Evolutionary conservation across 148 eudicot genomes (phyloP).

Genomic region (Fagopyrum tataricum): DNA sequence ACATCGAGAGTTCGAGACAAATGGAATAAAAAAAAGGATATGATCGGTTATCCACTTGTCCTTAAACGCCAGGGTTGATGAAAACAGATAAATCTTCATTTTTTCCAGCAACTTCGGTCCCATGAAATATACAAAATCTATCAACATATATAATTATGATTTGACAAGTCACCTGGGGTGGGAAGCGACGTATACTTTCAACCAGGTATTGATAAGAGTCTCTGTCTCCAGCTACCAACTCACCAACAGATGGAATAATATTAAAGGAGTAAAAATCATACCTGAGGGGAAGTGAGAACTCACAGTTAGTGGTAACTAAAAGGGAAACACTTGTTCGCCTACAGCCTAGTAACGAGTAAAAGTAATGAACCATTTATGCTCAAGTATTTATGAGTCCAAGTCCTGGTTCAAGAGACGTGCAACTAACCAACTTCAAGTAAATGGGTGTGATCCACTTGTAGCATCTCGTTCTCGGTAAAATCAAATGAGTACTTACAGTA

Average conservation of each 20-base stretch:
- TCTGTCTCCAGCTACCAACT: conserved; percentile 81
- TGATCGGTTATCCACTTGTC: not conserved
- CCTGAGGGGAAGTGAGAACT: conserved; percentile 31
- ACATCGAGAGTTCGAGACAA: not conserved
- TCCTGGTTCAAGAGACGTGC: not conserved
- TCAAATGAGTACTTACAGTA: not conserved
- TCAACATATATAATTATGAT: not conserved
- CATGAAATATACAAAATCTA: not conserved
- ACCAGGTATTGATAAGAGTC: conserved; percentile 90
- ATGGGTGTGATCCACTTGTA: not conserved
- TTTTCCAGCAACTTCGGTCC: not conserved
- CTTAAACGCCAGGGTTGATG: too few relatives aligned
- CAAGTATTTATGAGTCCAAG: not conserved
- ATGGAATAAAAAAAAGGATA: not conserved
- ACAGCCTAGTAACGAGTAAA: not conserved
- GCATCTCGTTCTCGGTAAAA: too few relatives aligned
- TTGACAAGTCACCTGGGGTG: conserved; percentile 56
- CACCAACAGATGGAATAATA: conserved; percentile 71
- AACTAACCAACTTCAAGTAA: not conserved
- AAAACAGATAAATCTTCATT: not conserved
- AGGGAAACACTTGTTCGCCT: not conserved
- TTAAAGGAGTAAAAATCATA: conserved; percentile 90
- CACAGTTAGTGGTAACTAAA: not conserved
- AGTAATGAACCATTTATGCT: not conserved
- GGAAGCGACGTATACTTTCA: conserved; percentile 91